phyloP scores from a whole-genome alignment of 768 basidiomycete species.

The Leccinum ochraceum region DNA sequence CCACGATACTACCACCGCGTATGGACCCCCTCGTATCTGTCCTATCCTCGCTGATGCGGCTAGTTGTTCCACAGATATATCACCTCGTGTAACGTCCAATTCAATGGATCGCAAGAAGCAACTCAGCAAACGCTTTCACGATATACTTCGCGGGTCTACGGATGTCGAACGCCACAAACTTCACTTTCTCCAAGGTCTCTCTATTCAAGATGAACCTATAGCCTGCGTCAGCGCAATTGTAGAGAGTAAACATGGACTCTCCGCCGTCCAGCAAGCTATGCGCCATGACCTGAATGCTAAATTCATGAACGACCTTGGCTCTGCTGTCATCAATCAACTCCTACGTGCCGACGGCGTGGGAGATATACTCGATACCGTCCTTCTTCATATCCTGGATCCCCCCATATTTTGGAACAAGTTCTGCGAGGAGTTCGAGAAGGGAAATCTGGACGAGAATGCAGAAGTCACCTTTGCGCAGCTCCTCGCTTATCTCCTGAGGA shows the following conservation, averaged over 20 bases:
- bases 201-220: constrained; percentile 38
- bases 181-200: constrained; percentile 49
- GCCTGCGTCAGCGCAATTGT: constrained; percentile 41
- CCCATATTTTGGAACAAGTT: constrained; percentile 52
- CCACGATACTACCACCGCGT: too few species aligned
- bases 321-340: constrained; percentile 40
- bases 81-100: too few species aligned
- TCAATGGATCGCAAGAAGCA: constrained; percentile 26
- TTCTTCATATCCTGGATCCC: constrained; percentile 47
- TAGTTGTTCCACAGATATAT: too few species aligned
- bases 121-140: constrained; percentile 38
- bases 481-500: constrained; percentile 47
- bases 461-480: constrained; percentile 48
- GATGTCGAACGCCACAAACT: constrained; percentile 29
- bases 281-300: constrained; percentile 36
- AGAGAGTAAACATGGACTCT: constrained; percentile 37
- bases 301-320: constrained; percentile 46
- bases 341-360: constrained; percentile 40
- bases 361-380: constrained; percentile 38
- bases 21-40: too few species aligned
- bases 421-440: constrained; percentile 35
- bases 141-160: constrained; percentile 33
- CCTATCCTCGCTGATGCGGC: too few species aligned
- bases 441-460: constrained; percentile 34
- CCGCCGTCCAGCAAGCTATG: constrained; percentile 43